Percentiles rank a stretch among this genome's conserved stretches.
phyloP scores from a whole-genome alignment of 495 filamentous ascomycete species.

The Penicillium chermesinum region DNA sequence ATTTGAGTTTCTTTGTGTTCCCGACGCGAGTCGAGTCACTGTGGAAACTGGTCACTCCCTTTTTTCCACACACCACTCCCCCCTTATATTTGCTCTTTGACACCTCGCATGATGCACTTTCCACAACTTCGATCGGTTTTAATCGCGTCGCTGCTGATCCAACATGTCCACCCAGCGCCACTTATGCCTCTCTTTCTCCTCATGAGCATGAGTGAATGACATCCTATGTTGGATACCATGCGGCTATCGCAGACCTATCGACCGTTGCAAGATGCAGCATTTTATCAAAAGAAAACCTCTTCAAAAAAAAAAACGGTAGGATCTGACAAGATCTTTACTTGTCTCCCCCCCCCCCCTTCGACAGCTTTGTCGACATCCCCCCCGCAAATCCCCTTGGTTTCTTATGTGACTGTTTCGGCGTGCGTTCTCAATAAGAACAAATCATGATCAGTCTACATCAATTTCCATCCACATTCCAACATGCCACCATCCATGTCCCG shows the following conservation, averaged over 20 bases:
- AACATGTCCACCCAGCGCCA: too few species aligned
- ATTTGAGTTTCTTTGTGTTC: constrained; percentile 11
- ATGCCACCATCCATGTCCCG: constrained; percentile 1
- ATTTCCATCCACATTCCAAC: constrained; percentile 14
- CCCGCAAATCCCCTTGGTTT: not conserved
- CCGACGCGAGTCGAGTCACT: constrained; percentile 13
- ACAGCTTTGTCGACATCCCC: not conserved
- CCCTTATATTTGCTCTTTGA: not conserved
- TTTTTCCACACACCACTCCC: not conserved
- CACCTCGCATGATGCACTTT: not conserved
- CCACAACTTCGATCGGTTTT: not conserved
- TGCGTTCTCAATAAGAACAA: constrained; percentile 6
- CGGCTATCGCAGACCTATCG: not conserved
- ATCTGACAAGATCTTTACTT: constrained; percentile 2
- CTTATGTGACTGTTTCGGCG: constrained; percentile 8
- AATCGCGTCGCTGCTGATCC: not conserved
- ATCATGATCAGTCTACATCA: constrained; percentile 14
- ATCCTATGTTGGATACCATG: not conserved
- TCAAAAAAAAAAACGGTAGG: constrained; percentile 2
- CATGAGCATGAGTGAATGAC: too few species aligned
- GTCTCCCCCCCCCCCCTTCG: not conserved
- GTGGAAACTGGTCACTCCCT: constrained; percentile 11
- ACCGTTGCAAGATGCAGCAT: not conserved
- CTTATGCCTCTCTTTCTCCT: too few species aligned
- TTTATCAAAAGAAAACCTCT: not conserved